phyloP scores from a whole-genome alignment of 2,329 filamentous ascomycete species.

The Dactylellina haptotyla region DNA sequence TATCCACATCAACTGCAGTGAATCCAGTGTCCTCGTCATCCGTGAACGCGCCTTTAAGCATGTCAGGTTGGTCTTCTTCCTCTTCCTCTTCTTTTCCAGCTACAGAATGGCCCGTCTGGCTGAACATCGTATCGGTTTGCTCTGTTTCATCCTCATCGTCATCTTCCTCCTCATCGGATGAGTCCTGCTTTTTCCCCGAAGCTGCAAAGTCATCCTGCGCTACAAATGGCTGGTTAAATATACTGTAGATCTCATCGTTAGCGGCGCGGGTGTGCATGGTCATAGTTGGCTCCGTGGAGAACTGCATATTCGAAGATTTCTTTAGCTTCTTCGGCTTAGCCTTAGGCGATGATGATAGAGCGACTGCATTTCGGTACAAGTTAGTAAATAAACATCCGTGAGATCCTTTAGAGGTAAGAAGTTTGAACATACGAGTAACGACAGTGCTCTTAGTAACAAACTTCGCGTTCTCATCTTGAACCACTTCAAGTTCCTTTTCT shows the following conservation, averaged over 20 bases:
- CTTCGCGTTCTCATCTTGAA: slow-evolving; percentile 61
- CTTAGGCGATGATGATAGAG: slow-evolving; percentile 52
- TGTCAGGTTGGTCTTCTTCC: slow-evolving; percentile 54
- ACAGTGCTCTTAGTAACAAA: slow-evolving; percentile 46
- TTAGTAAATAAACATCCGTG: no score
- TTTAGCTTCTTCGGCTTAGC: slow-evolving; percentile 81
- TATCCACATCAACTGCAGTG: slow-evolving; percentile 58
- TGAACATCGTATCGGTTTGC: slow-evolving; percentile 59
- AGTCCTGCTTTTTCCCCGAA: slow-evolving; percentile 72
- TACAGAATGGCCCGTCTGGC: slow-evolving; percentile 59
- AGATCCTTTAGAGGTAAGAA: no score
- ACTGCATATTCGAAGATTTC: slow-evolving; percentile 52
- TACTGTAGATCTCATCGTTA: slow-evolving; percentile 95
- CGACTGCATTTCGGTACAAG: not conserved
- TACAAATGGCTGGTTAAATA: slow-evolving; percentile 87
- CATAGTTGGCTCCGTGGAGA: slow-evolving; percentile 77
- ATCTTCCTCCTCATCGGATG: slow-evolving; percentile 60
- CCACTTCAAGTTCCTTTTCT: slow-evolving; percentile 33
- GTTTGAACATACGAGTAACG: slow-evolving; percentile 14
- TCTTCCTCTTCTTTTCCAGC: slow-evolving; percentile 59
- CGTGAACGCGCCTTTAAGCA: slow-evolving; percentile 39
- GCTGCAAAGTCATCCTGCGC: slow-evolving; percentile 61
- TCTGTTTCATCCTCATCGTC: slow-evolving; percentile 61
- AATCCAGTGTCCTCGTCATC: slow-evolving; percentile 50
- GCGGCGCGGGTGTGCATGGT: slow-evolving; percentile 94